These are phyloP conservation scores for Pythium inflatum DNA, from an alignment of 352 stramenopile species.

Conservation along the genomic window DNA sequence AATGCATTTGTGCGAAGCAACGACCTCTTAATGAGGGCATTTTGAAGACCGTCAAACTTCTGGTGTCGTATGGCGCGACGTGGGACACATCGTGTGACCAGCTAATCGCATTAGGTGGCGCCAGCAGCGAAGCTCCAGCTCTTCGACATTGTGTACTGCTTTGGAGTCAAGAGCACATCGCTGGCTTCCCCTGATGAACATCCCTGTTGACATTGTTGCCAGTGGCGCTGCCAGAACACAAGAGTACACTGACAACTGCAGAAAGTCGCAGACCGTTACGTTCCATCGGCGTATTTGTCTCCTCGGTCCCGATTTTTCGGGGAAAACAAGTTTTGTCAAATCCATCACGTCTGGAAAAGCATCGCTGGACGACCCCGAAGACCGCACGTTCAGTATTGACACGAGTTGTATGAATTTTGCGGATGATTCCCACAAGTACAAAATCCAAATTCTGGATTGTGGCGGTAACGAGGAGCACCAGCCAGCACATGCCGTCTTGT, in stretches of 20 bases:
- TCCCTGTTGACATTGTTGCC: too few relatives aligned
- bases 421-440: neutral
- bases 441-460: constrained; percentile 19
- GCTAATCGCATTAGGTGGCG: neutral
- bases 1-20: too few relatives aligned
- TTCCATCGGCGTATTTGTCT: constrained; percentile 31
- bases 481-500: constrained; percentile 6
- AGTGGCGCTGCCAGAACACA: too few relatives aligned
- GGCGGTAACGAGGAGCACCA: constrained; percentile 12
- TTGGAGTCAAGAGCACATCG: neutral
- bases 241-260: neutral
- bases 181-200: neutral
- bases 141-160: neutral
- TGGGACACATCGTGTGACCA: neutral
- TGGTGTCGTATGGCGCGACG: neutral
- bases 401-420: constrained; percentile 14
- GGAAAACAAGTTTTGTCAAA: constrained; percentile 42
- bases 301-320: constrained; percentile 26
- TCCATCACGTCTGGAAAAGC: constrained; percentile 18
- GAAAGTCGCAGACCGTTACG: neutral
- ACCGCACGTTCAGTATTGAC: constrained; percentile 1
- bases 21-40: neutral
- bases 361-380: constrained; percentile 9
- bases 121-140: neutral
- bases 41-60: neutral